These are phyloP conservation scores for Clarireedia homoeocarpa DNA, from an alignment of 2,329 filamentous ascomycete species.

Conservation along the genomic window DNA sequence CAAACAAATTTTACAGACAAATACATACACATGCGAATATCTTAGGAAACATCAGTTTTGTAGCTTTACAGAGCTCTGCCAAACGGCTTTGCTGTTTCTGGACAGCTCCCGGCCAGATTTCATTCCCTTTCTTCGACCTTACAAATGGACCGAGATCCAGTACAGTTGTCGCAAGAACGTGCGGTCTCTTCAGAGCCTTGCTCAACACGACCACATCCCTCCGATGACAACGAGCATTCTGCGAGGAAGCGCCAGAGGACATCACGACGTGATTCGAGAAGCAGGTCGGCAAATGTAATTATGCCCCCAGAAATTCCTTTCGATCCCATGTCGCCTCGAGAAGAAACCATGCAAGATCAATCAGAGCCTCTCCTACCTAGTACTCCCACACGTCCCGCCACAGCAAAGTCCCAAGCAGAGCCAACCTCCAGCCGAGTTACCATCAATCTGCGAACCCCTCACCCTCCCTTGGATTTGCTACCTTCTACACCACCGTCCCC, in stretches of 20 bases:
- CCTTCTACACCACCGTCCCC: constrained; percentile 40
- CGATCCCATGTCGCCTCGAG: constrained; percentile 12
- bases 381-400: constrained; percentile 26
- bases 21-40: constrained; percentile 15
- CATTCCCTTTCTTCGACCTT: constrained; percentile 35
- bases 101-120: constrained; percentile 31
- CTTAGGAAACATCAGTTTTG: constrained; percentile 5
- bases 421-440: constrained; percentile 51
- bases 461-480: constrained; percentile 32
- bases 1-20: neutral
- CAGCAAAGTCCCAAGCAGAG: constrained; percentile 31
- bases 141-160: constrained; percentile 33
- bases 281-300: constrained; percentile 40
- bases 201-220: constrained; percentile 56
- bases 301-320: constrained; percentile 15
- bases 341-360: constrained; percentile 8
- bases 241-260: constrained; percentile 55
- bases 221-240: constrained; percentile 45
- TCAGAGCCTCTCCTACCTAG: constrained; percentile 29
- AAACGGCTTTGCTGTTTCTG: constrained; percentile 11
- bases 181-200: constrained; percentile 55
- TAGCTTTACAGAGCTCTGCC: constrained; percentile 21
- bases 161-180: constrained; percentile 42
- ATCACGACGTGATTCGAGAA: constrained; percentile 47
- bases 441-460: constrained; percentile 48